Evolutionary conservation across 2,329 filamentous ascomycete genomes (phyloP).

Genomic region (Penicillium sp.): DNA sequence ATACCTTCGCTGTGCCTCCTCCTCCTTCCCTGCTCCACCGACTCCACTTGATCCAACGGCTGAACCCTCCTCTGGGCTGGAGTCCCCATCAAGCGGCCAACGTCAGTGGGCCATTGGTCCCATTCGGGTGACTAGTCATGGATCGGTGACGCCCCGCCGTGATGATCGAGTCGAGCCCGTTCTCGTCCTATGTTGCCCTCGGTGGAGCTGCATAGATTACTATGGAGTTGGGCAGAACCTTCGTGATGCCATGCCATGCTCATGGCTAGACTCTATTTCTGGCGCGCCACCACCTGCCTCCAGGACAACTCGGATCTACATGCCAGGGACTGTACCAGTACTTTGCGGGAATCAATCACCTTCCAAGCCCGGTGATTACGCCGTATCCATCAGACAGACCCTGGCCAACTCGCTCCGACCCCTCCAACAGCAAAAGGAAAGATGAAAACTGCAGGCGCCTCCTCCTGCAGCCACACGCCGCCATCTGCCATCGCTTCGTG

Average conservation of each 20-base stretch:
- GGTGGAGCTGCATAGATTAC: slow-evolving; percentile 9
- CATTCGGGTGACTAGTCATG: slow-evolving; percentile 26
- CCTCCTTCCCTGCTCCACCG: slow-evolving; percentile 16
- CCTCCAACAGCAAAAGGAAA: not conserved
- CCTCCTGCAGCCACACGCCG: not conserved
- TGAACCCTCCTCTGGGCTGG: slow-evolving; percentile 22
- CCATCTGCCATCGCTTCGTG: slow-evolving; percentile 6
- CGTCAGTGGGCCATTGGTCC: slow-evolving; percentile 26
- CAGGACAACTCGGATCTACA: not conserved
- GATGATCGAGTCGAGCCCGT: slow-evolving; percentile 30
- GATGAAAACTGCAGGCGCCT: slow-evolving; percentile 2
- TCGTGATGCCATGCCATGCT: slow-evolving; percentile 6
- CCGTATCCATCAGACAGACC: no score
- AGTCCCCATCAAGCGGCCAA: slow-evolving; percentile 20
- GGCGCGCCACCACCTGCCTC: slow-evolving; percentile 5
- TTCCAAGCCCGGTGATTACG: no score
- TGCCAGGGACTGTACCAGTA: not conserved
- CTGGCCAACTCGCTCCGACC: not conserved
- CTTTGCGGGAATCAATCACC: no score
- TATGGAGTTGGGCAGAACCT: slow-evolving; percentile 19
- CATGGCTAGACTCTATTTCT: not conserved
- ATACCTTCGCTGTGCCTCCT: slow-evolving; percentile 1
- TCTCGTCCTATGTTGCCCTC: slow-evolving; percentile 6
- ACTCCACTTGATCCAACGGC: slow-evolving; percentile 32
- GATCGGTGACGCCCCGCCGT: slow-evolving; percentile 30